A percentile compares a stretch with the other conserved stretches of the same genome.
Conservation (phyloP, 2,329 filamentous ascomycete genomes). For the Dissoconium aciculare region DNA sequence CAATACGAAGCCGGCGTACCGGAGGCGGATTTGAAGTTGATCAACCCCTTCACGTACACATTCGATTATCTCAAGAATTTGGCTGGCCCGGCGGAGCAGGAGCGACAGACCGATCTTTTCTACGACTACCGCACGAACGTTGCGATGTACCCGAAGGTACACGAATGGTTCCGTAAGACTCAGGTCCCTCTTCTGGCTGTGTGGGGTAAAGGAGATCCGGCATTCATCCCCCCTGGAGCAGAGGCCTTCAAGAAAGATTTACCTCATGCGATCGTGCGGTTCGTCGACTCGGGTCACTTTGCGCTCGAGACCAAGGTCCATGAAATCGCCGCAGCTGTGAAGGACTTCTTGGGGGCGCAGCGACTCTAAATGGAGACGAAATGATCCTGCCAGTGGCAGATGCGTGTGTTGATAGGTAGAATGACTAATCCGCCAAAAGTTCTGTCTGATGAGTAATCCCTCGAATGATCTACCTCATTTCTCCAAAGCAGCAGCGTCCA, state of each 20-base stretch:
- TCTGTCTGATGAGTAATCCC: too few relatives aligned
- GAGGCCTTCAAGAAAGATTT: constrained; percentile 40
- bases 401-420: too few relatives aligned
- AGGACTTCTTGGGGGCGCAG: constrained; percentile 28
- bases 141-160: constrained; percentile 38
- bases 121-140: constrained; percentile 44
- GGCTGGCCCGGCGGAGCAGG: constrained; percentile 35
- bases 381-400: constrained; percentile 2
- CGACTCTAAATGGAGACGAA: constrained; percentile 1
- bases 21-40: constrained; percentile 16
- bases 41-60: constrained; percentile 34
- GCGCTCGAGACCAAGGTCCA: constrained; percentile 30
- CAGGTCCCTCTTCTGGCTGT: constrained; percentile 41
- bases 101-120: constrained; percentile 43
- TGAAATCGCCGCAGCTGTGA: constrained; percentile 25
- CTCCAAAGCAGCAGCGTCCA: too few relatives aligned
- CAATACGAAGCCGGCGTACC: constrained; percentile 20
- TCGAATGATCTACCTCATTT: too few relatives aligned
- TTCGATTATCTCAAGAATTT: constrained; percentile 30
- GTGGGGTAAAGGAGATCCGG: constrained; percentile 44
- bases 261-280: constrained; percentile 32
- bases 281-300: constrained; percentile 45
- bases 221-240: constrained; percentile 38
- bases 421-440: too few relatives aligned
- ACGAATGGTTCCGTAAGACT: constrained; percentile 38